phyloP scores from a whole-genome alignment of 2,329 filamentous ascomycete species.

The Cercospora zeae-maydis region DNA sequence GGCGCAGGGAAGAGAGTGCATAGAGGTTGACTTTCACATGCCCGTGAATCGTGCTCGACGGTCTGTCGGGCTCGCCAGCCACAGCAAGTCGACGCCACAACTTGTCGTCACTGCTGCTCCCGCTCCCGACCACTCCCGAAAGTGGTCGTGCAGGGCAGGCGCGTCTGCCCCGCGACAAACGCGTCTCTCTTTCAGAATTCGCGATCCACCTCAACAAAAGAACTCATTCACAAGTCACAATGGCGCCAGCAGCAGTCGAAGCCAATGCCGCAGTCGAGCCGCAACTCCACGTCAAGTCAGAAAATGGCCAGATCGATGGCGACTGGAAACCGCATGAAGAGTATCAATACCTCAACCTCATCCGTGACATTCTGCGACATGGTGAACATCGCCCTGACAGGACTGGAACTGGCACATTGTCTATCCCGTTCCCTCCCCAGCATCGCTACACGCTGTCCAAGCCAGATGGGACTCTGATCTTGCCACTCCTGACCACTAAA shows the following conservation, averaged over 20 bases:
- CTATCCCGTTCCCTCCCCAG: constrained; percentile 80
- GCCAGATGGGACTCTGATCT: constrained; percentile 56
- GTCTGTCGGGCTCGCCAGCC: neutral
- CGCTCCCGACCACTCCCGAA: neutral
- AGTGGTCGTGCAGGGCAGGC: constrained; percentile 4
- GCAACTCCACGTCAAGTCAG: constrained; percentile 21
- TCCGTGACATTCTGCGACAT: constrained; percentile 73
- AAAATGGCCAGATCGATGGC: constrained; percentile 20
- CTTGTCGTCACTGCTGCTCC: neutral
- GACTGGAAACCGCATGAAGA: constrained; percentile 65
- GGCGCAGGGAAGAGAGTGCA: neutral
- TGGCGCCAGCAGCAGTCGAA: constrained; percentile 35
- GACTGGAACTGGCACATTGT: constrained; percentile 89
- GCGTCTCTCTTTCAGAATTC: constrained; percentile 1
- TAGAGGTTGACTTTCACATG: constrained; percentile 10
- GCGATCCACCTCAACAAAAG: neutral
- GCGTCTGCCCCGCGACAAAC: constrained; percentile 13
- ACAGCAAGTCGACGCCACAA: neutral
- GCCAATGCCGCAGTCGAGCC: constrained; percentile 8
- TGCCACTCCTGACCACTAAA: constrained; percentile 95
- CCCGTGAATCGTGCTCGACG: neutral
- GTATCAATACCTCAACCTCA: constrained; percentile 86
- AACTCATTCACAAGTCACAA: constrained; percentile 14
- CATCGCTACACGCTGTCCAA: constrained; percentile 81
- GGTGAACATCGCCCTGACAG: constrained; percentile 91